Evolutionary conservation across 2,329 filamentous ascomycete genomes (phyloP), one percentile per base, ranked within the genome.

Genomic region (Fusarium sp.): DNA sequence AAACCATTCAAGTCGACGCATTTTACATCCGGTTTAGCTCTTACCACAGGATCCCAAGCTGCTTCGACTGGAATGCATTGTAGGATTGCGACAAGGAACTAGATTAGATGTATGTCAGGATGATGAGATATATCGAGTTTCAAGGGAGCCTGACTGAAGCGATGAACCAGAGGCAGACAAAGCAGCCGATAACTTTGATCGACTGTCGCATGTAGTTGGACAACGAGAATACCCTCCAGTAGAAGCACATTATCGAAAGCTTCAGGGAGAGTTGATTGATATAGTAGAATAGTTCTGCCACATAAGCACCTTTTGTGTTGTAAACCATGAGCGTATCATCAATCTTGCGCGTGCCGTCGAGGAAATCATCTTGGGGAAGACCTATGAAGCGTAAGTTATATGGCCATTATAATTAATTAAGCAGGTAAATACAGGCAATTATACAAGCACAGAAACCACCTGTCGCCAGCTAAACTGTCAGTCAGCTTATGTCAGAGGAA

Each of bases 141-240:
- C 9, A 31, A 12, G 31, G n/a, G 12, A 10, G 5, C 25, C 48
- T 36, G 7, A 44, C 39, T 9, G 39, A 31, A 6, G 39, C 13
- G 3, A 34, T 44, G 9, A 51, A 51, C 48, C 48, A 51, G 22
- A 51, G 39, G 7, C 36, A 22, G 26, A 51, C 22, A 13, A 12
- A 19, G 2, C 7, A 15, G 6, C 47, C 47, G 7, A 35, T 29
- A 8, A 24, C 25, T 5, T 41, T 7, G 13, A 51, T 39, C 6
- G 47, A 9, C 22, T 4, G 24, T 19, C 40, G 26, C 8, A 51
- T 35, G 22, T 51, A 51, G 39, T 22, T 13, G 22, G 48, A 44
- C 3, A 24, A 35, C 11, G 48, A 32, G 13, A 51, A 51, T 2
- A 49, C 46, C 19, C 46, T 49, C 36, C 26, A 49, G 35, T 49